Base-by-base conservation (phyloP, 2,329 filamentous ascomycete species). In the Aspergillus awamori region DNA sequence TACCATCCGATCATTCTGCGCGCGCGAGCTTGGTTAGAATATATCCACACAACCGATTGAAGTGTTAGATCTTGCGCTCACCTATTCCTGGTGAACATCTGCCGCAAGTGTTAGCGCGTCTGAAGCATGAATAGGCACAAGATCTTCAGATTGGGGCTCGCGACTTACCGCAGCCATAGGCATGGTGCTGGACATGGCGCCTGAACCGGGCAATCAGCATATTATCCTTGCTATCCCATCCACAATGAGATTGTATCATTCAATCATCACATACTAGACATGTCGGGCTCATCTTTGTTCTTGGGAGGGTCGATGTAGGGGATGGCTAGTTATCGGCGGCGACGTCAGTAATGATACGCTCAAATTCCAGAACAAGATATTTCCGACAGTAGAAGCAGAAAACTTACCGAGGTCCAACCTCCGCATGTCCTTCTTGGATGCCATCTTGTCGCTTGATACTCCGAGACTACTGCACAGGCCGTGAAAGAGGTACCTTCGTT, bases 11-110 rank as follows among this genome's bases (percentile, higher is more conserved):
- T 83, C 81, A 88, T 83, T 69, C 85, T 89, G 71, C 39, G 57
- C 45, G 24, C 57, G 51, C 49, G 13, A 54, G 30, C 48, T 39
- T 59, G 17, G 45, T 66, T 36, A 66, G 57, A 57, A 65, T 68
- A 45, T 15, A 22, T 57, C 8, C 28, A 24, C 20, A 22, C 17
- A 8, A 22, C 30, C 24, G 17, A 28, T 11, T 47, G 30, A 58
- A 22, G 17, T 13, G 28, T 13, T 8, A 26, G 5, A 28, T 24
- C 33, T 43, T 60, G 45, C 17, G 67, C 82, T 79, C 79, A 95
- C 84, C 91, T 90, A 81, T 96, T 97, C 68, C 93, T 86, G 70
- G 90, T 95, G 76, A 97, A 95, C 84, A 97, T 96, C 85, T 87
- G 67, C 30, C 33, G 43, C n/a, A 45, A 33, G 4, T 48, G 60